Conservation (phyloP, 495 filamentous ascomycete species). For the Melanomma pulvis-pyrius region DNA sequence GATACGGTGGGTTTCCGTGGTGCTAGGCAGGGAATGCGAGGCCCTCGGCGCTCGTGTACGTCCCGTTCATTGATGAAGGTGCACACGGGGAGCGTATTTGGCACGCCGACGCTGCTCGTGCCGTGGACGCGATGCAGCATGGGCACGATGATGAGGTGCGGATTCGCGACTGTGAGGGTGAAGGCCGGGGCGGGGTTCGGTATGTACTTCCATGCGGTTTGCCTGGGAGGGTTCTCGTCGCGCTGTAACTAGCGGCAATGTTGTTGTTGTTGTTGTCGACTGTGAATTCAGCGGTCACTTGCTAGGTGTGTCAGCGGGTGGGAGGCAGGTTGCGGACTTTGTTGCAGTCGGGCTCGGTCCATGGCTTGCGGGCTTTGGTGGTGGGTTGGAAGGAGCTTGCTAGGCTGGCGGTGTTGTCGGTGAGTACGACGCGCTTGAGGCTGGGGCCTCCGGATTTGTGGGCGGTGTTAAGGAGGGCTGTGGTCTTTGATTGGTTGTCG, state of each 20-base stretch:
- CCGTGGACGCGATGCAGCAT: constrained; percentile 42
- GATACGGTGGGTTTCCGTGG: too few relatives aligned
- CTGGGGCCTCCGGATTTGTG: constrained; percentile 36
- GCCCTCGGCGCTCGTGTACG: constrained; percentile 36
- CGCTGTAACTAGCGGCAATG: constrained; percentile 45
- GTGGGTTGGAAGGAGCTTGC: constrained; percentile 42
- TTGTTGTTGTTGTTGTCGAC: constrained; percentile 39
- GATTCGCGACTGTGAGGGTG: constrained; percentile 47
- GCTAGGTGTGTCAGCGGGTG: constrained; percentile 22
- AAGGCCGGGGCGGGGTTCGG: constrained; percentile 43
- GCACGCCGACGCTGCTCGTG: constrained; percentile 42
- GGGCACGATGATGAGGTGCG: constrained; percentile 45
- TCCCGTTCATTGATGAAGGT: constrained; percentile 47
- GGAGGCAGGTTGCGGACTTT: constrained; percentile 32
- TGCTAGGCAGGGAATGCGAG: too few relatives aligned
- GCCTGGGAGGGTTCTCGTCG: constrained; percentile 47
- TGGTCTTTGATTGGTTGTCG: constrained; percentile 26
- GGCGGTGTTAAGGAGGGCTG: constrained; percentile 39
- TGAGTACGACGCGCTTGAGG: constrained; percentile 45
- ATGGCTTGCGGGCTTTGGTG: constrained; percentile 35
- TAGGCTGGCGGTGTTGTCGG: constrained; percentile 41
- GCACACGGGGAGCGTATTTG: constrained; percentile 43
- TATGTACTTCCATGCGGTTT: constrained; percentile 48
- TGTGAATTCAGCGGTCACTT: constrained; percentile 43
- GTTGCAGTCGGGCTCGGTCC: constrained; percentile 50